Evolutionary conservation across 805 yeast species (phyloP), one percentile per base, ranked within the genome.

Genomic region (Myxozyma nipponensis): DNA sequence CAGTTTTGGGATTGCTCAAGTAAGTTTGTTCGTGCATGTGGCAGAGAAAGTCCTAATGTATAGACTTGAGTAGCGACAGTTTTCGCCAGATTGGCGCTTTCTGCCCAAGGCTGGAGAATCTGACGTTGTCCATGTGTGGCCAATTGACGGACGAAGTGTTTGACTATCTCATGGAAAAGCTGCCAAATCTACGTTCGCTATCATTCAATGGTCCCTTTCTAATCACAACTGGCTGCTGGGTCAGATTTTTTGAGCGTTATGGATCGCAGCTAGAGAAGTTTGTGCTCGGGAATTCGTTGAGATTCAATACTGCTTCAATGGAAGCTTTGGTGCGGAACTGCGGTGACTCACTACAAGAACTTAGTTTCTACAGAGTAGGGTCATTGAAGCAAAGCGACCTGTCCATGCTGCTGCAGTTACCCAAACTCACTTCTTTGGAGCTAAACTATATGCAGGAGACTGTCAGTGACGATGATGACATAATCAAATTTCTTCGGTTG

Each of bases 1-100:
- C 85, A 85, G 55, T 81, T 93, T 56, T 87, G 95, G 89, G 99
- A 93, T 68, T 93, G 99, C 66, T 88, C 96, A 0, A 81, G 80
- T 51, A 43, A n/a, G 52, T 39, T 24, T 13, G 18, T 40, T 15
- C 24, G 18, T 30, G 22, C 28, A 6, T 6, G 10, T 17, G 39
- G 19, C 39, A 35, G 18, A 6, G 9, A 10, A 6, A 17, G 18
- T 35, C 40, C 5, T 2, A 1, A 7, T 19, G 7, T 36, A 6
- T 36, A 50, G 54, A 50, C 43, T 73, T 93, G 17, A 78, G 80
- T 22, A 74, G 76, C 37, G 83, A 78, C 53, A 77, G 93, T 0
- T 75, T 83, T 54, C 77, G 78, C 59, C 74, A 80, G 56, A 79
- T 93, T 35, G 89, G 90, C 0, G 74, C 95, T 0, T 84, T 71